phyloP scores from a whole-genome alignment of 345 rosid genomes.

The Eucalyptus globulus region DNA sequence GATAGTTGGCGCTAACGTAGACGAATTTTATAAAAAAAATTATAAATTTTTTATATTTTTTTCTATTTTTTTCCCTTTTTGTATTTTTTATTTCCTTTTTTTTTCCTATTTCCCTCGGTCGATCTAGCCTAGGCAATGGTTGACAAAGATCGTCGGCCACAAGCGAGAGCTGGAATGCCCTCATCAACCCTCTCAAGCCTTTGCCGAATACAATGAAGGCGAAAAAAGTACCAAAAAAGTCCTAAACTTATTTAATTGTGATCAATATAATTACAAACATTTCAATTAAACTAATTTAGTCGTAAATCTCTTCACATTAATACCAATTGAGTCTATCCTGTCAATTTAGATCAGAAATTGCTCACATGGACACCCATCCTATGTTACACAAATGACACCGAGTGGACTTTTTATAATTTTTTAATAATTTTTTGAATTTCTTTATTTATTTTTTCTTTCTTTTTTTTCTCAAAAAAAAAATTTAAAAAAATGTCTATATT shows the following conservation, averaged over 20 bases:
- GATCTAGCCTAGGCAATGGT: rapidly evolving
- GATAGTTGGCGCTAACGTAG: rapidly evolving
- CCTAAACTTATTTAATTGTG: rapidly evolving
- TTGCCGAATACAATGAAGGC: rapidly evolving
- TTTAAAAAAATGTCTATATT: too few relatives aligned
- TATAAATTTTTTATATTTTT: background rate
- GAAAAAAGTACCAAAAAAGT: too few relatives aligned
- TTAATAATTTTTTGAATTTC: too few relatives aligned
- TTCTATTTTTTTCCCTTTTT: too few relatives aligned
- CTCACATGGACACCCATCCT: rapidly evolving
- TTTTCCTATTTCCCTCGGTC: background rate
- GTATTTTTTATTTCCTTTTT: background rate
- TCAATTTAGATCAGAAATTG: rapidly evolving
- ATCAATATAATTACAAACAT: too few relatives aligned
- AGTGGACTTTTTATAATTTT: too few relatives aligned
- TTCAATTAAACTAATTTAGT: background rate
- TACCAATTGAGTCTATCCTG: background rate
- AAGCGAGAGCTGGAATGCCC: background rate
- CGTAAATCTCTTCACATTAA: background rate
- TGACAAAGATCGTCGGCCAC: background rate
- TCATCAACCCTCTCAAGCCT: background rate
- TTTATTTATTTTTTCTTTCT: too few relatives aligned
- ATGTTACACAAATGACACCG: rapidly evolving
- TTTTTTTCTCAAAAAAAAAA: too few relatives aligned
- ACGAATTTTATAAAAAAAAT: background rate